A percentile compares a stretch with the other conserved stretches of the same genome.
Evolutionary conservation across 2,329 filamentous ascomycete species (phyloP).

Genomic region (Fusarium heterosporum): DNA sequence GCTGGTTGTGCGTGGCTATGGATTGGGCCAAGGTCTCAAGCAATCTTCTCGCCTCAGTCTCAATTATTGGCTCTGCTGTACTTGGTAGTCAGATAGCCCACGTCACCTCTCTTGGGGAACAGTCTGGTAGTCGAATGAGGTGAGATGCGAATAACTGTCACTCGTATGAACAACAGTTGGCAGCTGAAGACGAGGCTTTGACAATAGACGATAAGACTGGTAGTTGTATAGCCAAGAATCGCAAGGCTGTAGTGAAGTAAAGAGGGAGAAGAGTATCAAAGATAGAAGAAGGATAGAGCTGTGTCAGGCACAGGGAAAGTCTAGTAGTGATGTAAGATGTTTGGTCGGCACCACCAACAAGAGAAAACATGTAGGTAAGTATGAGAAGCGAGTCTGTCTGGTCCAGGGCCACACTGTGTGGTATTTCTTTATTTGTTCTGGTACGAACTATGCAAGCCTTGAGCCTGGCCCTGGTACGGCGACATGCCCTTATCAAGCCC

Average conservation of each 20-base stretch:
- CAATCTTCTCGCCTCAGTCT: constrained; percentile 39
- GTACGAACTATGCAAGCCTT: constrained; percentile 41
- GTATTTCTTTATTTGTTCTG: constrained; percentile 43
- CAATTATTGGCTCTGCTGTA: constrained; percentile 41
- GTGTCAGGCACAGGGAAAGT: constrained; percentile 27
- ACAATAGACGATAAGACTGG: constrained; percentile 22
- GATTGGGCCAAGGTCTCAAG: constrained; percentile 38
- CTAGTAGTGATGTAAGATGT: constrained; percentile 47
- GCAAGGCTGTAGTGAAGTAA: constrained; percentile 29
- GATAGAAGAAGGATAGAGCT: constrained; percentile 34
- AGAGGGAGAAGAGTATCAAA: constrained; percentile 34
- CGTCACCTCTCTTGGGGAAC: constrained; percentile 26
- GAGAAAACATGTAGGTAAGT: constrained; percentile 36
- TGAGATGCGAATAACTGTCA: constrained; percentile 25
- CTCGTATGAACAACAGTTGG: constrained; percentile 17
- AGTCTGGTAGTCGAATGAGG: constrained; percentile 23
- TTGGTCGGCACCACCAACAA: constrained; percentile 39
- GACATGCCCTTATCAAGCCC: constrained; percentile 44
- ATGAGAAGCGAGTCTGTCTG: constrained; percentile 38
- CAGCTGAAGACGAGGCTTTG: constrained; percentile 27
- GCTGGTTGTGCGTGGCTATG: constrained; percentile 39
- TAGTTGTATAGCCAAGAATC: constrained; percentile 29
- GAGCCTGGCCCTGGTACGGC: constrained; percentile 38
- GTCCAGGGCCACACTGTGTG: constrained; percentile 45
- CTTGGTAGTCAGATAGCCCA: constrained; percentile 24